Evolutionary conservation across 2,329 filamentous ascomycete genomes (phyloP).

Genomic region (Zasmidium cellare): DNA sequence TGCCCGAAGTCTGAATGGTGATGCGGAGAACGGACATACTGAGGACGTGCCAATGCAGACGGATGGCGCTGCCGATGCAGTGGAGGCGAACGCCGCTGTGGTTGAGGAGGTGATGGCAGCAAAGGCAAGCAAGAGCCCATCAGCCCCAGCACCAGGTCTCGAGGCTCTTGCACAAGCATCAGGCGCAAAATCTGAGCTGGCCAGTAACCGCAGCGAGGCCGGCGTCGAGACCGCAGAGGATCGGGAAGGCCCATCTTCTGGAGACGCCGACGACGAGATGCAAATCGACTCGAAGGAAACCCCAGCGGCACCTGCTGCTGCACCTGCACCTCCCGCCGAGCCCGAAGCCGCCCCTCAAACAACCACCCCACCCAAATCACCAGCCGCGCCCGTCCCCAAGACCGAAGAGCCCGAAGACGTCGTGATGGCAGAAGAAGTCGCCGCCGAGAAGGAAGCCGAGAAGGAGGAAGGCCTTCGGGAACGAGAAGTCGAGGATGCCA

Average conservation of each 20-base stretch:
- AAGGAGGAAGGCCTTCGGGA: slow-evolving; percentile 34
- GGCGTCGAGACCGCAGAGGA: slow-evolving; percentile 16
- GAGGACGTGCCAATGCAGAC: slow-evolving; percentile 24
- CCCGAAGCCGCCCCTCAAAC: slow-evolving; percentile 27
- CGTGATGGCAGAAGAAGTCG: slow-evolving; percentile 18
- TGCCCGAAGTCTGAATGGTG: slow-evolving; percentile 31
- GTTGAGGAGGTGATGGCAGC: slow-evolving; percentile 25
- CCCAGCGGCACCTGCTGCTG: slow-evolving; percentile 33
- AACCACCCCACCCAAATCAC: slow-evolving; percentile 20
- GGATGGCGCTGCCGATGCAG: slow-evolving; percentile 24
- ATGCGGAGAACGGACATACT: slow-evolving; percentile 18
- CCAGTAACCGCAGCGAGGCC: slow-evolving; percentile 19
- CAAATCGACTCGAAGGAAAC: slow-evolving; percentile 21
- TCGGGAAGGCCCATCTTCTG: not conserved
- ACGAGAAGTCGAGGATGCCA: slow-evolving; percentile 29
- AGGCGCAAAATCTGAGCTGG: slow-evolving; percentile 11
- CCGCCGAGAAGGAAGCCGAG: slow-evolving; percentile 17
- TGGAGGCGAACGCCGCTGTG: slow-evolving; percentile 24
- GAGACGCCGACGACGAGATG: slow-evolving; percentile 40
- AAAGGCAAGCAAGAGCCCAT: slow-evolving; percentile 25
- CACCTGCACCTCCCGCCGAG: slow-evolving; percentile 27
- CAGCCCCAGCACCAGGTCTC: slow-evolving; percentile 6
- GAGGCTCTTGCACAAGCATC: not conserved
- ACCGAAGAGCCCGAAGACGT: slow-evolving; percentile 13
- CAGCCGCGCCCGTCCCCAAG: slow-evolving; percentile 8